Conservation (phyloP, 2,329 filamentous ascomycete species). For the Epichloe sp. region DNA sequence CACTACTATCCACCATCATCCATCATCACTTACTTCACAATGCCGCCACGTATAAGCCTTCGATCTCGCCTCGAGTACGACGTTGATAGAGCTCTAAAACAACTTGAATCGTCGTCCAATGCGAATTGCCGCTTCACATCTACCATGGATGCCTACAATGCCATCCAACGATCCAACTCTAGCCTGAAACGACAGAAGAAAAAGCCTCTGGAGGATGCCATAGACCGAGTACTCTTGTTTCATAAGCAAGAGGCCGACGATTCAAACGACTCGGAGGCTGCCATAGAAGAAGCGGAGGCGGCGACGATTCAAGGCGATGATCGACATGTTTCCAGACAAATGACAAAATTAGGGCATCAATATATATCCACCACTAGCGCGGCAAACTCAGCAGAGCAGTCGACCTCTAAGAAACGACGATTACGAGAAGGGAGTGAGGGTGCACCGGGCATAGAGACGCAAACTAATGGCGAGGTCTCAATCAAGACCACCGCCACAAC, state of each 20-base stretch:
- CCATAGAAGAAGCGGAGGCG: constrained; percentile 30
- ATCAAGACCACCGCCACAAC: constrained; percentile 4
- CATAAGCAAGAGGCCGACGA: constrained; percentile 52
- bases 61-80: constrained; percentile 44
- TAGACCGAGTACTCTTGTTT: constrained; percentile 67
- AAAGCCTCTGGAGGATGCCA: constrained; percentile 67
- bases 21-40: not conserved
- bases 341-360: constrained; percentile 27
- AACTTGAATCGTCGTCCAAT: constrained; percentile 53
- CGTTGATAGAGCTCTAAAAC: constrained; percentile 68
- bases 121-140: constrained; percentile 28
- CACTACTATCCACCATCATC: not conserved
- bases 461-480: not conserved
- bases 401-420: constrained; percentile 20
- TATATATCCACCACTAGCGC: constrained; percentile 5
- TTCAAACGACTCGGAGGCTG: constrained; percentile 38
- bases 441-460: constrained; percentile 4
- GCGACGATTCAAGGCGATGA: constrained; percentile 18
- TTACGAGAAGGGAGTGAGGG: constrained; percentile 17
- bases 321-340: constrained; percentile 27
- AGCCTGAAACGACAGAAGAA: constrained; percentile 74
- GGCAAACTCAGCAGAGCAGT: constrained; percentile 11
- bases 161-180: constrained; percentile 76
- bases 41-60: constrained; percentile 9
- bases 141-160: constrained; percentile 55